Evolutionary conservation across 2,329 filamentous ascomycete species (phyloP).

Genomic region (Cryphonectria carpinicola): DNA sequence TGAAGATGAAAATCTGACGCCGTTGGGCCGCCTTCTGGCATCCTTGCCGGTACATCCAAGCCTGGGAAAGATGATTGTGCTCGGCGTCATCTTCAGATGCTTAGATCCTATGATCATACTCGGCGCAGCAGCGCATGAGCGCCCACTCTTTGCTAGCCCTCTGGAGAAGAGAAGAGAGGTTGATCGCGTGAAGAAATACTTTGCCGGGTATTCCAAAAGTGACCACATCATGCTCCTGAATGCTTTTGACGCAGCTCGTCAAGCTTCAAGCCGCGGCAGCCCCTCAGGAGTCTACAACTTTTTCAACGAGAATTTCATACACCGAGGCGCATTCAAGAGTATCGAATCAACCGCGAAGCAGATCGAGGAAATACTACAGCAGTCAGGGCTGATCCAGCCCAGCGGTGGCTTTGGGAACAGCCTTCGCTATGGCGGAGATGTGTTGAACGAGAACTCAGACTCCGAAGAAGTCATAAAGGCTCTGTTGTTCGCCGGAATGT

Average conservation of each 20-base stretch:
- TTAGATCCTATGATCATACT: conserved; percentile 54
- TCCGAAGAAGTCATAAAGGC: conserved; percentile 49
- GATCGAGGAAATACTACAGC: conserved; percentile 43
- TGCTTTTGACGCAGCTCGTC: not conserved
- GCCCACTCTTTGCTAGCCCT: conserved; percentile 14
- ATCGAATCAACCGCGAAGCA: conserved; percentile 42
- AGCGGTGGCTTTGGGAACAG: not conserved
- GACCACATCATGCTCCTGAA: conserved; percentile 1
- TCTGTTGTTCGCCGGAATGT: conserved; percentile 48
- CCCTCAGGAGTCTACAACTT: not conserved
- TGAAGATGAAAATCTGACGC: conserved; percentile 46
- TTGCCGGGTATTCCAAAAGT: not conserved
- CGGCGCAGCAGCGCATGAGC: conserved; percentile 33
- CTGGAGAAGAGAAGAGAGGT: not conserved
- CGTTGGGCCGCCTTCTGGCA: conserved; percentile 41
- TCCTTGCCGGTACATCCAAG: conserved; percentile 47
- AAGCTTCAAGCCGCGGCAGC: not conserved
- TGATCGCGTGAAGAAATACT: not conserved
- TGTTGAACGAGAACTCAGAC: conserved; percentile 49
- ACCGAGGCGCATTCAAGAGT: conserved; percentile 40
- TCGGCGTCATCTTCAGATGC: conserved; percentile 55
- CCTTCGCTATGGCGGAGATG: conserved; percentile 36
- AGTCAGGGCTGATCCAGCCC: conserved; percentile 38
- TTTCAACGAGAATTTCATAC: not conserved
- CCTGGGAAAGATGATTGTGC: conserved; percentile 52